Evolutionary conservation across 208 protist species (phyloP).

Genomic region (Tritrichomonas musculus): DNA sequence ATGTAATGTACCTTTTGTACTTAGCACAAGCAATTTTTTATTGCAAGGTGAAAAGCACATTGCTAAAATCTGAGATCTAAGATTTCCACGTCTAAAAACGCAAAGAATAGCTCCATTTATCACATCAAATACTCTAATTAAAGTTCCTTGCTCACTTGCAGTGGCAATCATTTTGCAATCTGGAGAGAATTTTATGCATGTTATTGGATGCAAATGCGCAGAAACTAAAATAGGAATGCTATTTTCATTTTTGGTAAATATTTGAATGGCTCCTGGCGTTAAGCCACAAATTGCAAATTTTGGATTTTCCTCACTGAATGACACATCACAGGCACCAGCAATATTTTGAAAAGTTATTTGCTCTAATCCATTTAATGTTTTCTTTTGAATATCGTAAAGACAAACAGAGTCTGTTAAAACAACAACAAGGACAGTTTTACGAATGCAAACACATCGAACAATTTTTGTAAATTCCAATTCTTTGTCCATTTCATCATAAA

Average conservation of each 20-base stretch:
- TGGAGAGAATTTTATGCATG: background rate
- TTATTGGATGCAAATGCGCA: background rate
- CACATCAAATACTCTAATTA: background rate
- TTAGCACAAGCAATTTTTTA: background rate
- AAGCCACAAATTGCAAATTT: slow-evolving; percentile 1
- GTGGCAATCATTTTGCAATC: background rate
- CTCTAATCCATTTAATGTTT: background rate
- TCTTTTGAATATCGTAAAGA: background rate
- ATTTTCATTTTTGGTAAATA: background rate
- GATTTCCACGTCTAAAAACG: background rate
- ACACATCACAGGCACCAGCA: background rate
- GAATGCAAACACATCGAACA: background rate
- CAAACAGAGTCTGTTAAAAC: background rate
- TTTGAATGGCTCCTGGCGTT: background rate
- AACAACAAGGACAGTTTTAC: background rate
- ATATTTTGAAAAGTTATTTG: background rate
- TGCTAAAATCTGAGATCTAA: background rate
- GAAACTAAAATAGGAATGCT: background rate
- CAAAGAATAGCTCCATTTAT: background rate
- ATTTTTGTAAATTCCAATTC: background rate
- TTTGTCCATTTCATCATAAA: background rate
- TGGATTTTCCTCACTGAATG: background rate
- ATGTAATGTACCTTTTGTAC: background rate
- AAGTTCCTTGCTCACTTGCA: background rate
- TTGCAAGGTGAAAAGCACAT: background rate